Base-by-base conservation (phyloP, 495 filamentous ascomycete species). In the Acidomyces sp. region DNA sequence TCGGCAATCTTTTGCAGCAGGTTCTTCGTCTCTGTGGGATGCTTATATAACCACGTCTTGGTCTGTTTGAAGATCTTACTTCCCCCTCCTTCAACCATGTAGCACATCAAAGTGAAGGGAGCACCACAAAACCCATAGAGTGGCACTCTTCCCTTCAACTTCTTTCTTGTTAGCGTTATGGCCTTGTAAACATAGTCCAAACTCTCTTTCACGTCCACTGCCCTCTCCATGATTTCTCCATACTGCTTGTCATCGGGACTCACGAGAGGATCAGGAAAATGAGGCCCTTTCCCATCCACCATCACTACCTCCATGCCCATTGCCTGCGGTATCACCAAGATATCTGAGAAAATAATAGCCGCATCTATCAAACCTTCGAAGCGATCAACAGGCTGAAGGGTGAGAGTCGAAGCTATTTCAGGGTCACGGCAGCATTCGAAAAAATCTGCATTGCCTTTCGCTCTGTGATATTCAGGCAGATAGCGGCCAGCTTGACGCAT, bases 401-500 rank as follows among this genome's bases (percentile, higher is more conserved):
- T 97, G 43, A 97, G 62, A 15, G 78, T 85, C 4, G 83, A 95
- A 36, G 92, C 80, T 43, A 95, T 72, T 65, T 95, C 87, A 39
- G 92, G 86, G 53, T 75, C 70, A 19, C 90, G 85, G 59, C 90
- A 97, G 72, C 87, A 93, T 59, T 80, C 82, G 69, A 97, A 97
- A 68, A 97, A 97, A 62, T 97, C 92, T 39, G 76, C 72, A 35
- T 55, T 66, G 34, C 77, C 86, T 68, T 97, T 97, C 27, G 78
- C 85, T 67, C 88, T 69, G 55, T 97, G 88, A 62, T 97, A 97
- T 59, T 97, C 90, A 34, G 90, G 90, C 34, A 97, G 84, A 59
- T 97, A 96, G 54, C 90, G 80, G 44, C 90, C 90, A 56, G 90
- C 90, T 75, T 95, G 90, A 62, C 90, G 81, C 90, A 97, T 96